Base-by-base conservation (phyloP, 1,284 basidiomycete genomes). In the Chondrostereum purpureum region DNA sequence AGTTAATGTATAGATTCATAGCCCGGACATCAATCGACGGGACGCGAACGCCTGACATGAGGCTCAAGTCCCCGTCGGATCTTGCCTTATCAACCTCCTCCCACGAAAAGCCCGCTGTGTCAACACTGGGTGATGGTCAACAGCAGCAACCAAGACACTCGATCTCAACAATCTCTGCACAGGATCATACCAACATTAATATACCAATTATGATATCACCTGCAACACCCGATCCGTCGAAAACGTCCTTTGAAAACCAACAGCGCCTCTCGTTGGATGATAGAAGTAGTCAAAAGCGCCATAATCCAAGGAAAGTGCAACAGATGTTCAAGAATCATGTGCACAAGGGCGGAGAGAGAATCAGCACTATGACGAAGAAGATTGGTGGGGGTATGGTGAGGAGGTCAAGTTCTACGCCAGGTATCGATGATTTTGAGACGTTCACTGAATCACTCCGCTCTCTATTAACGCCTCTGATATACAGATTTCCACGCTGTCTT, bases 281-380 rank as follows among this genome's bases (percentile, higher is more conserved):
- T 1, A 58, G 58, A 35, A 72, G 72, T 42, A 57, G 63, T 20
- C 53, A 60, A 12, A 69, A 74, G 46, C 60, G 63, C 2, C 73
- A 70, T 16, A 73, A 73, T 48, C 76, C 78, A 21, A 86, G 83
- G 62, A 85, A 83, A 55, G 68, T 88, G 45, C 80, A 83, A 52
- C 77, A 80, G 56, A 83, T 83, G 65, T 65, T 88, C 47, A 87
- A 83, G 62, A 73, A 75, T 49, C 72, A 78, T 13, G 82, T 88
- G 20, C 77, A 87, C 55, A 82, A 86, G 56, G 76, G 81, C 11
- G 80, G 82, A 46, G 79, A 70, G 8, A 74, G 80, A 42, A 83
- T 90, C 23, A 80, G 78, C 35, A 85, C 82, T 14, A 84, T 88
- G 44, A 83, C 84, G 24, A 80, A 73, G 59, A 86, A 78, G 59